These are phyloP conservation scores for Hura crepitans DNA, from an alignment of 441 rosid species.

Conservation along the genomic window DNA sequence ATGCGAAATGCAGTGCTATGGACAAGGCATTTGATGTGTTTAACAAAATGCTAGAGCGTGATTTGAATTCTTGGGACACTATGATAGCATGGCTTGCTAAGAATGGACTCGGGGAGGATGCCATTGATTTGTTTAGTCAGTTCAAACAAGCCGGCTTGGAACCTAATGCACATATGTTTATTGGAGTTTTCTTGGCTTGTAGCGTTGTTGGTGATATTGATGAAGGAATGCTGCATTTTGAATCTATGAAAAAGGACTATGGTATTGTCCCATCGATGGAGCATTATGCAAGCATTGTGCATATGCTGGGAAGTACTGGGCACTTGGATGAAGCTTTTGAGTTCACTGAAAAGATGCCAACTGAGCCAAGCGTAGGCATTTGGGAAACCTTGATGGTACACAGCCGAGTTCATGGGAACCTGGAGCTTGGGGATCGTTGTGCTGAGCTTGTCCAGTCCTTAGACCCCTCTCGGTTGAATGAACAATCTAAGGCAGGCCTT, in stretches of 20 bases:
- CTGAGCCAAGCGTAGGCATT: slow-evolving; percentile 50
- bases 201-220: slow-evolving; percentile 54
- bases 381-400: slow-evolving; percentile 78
- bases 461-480: slow-evolving; percentile 51
- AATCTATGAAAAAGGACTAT: slow-evolving; percentile 58
- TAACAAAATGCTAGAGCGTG: slow-evolving; percentile 45
- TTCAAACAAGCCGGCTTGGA: slow-evolving; percentile 60
- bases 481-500: slow-evolving; percentile 66
- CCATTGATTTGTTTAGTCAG: slow-evolving; percentile 57
- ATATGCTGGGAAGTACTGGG: slow-evolving; percentile 65
- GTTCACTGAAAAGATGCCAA: slow-evolving; percentile 63
- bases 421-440: slow-evolving; percentile 80
- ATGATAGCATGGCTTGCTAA: slow-evolving; percentile 66
- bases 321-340: slow-evolving; percentile 73
- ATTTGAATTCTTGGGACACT: slow-evolving; percentile 55
- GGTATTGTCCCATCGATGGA: slow-evolving; percentile 59
- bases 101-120: slow-evolving; percentile 76
- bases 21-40: slow-evolving; percentile 48
- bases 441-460: slow-evolving; percentile 55
- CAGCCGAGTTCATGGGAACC: slow-evolving; percentile 64
- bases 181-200: slow-evolving; percentile 65
- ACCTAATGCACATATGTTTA: slow-evolving; percentile 54
- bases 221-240: slow-evolving; percentile 77
- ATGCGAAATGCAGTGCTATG: slow-evolving; percentile 53
- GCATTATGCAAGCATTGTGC: slow-evolving; percentile 55